Base-by-base conservation (phyloP, 1,284 basidiomycete species). In the Apiotrichum montevideense region DNA sequence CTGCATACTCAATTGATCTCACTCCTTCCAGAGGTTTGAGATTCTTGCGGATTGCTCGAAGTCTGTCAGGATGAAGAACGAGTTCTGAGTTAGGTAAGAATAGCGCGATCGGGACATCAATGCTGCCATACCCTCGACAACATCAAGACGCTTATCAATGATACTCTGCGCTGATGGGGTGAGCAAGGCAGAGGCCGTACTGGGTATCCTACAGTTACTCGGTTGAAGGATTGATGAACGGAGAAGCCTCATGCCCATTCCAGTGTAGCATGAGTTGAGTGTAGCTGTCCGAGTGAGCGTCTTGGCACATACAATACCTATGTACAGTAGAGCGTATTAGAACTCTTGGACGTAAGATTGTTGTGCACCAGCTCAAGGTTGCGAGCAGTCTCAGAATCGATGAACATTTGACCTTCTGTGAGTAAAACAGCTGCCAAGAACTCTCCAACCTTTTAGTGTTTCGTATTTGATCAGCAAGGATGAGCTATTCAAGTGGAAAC, bases 291-390 rank as follows among this genome's bases (percentile, higher is more conserved):
- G 37, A n/a, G 34, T 55, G 32, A 45, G 40, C 40, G 3, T 11
- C 4, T 3, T 13, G 13, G 2, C 9, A 6, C 14, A 2, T 21
- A 4, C 7, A n/a, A 14, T 2, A 7, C 21, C 1, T 1, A 60
- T 80, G 47, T 71, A 91, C 92, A 88, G 84, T 75, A 88, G 83
- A 45, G 89, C 69, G 10, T 88, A 85, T 77, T 87, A 81, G 14
- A 67, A 0, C 84, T 86, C 67, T 84, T 88, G 65, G 82, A 82
- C 44, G 78, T 79, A 2, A 83, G 71, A 67, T 83, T 81, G 70
- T 91, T 96, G 11, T 80, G 83, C 3, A 93, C 86, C 1, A 98
- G 80, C 73, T 98, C 94, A 3, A 98, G 80, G 69, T 93, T 91
- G 48, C 82, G 83, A 1, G 85, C 88, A 0, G 87, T 90, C 56